These are phyloP conservation scores for Polytrichum commune DNA, from an alignment of 225 moss, liverwort and hornwort species.

Conservation along the genomic window DNA sequence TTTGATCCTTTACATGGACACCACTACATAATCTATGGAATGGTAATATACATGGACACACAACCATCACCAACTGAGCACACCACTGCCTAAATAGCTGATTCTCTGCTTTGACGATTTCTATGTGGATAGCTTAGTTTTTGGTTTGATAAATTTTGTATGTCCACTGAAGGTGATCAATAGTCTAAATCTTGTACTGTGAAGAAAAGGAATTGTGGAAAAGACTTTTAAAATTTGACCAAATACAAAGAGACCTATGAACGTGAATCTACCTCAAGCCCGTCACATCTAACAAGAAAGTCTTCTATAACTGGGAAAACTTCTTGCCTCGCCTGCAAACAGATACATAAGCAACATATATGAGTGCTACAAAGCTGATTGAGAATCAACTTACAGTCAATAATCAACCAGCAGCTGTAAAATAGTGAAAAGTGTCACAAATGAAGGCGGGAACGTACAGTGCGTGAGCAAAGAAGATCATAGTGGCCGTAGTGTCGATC, in stretches of 20 bases:
- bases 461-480: conserved; percentile 79
- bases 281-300: conserved; percentile 63
- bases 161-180: too few relatives aligned
- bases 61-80: not conserved
- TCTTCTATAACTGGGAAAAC: conserved; percentile 69
- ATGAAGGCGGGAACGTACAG: conserved; percentile 36
- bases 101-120: not conserved
- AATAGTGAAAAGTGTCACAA: conserved; percentile 5
- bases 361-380: not conserved
- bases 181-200: too few relatives aligned
- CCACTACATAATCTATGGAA: too few relatives aligned
- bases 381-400: not conserved
- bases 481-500: conserved; percentile 88
- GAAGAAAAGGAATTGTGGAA: too few relatives aligned
- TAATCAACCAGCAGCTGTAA: not conserved
- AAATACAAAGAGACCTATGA: conserved; percentile 4
- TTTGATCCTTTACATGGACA: too few relatives aligned
- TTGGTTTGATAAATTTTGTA: too few relatives aligned
- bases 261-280: conserved; percentile 26
- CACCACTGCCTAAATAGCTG: not conserved
- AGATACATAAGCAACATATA: not conserved
- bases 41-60: too few relatives aligned
- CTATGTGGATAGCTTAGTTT: too few relatives aligned
- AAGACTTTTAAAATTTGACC: too few relatives aligned
- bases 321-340: conserved; percentile 76